These are phyloP conservation scores for Dipteronia sinensis DNA, from an alignment of 345 rosid genomes.

Conservation along the genomic window DNA sequence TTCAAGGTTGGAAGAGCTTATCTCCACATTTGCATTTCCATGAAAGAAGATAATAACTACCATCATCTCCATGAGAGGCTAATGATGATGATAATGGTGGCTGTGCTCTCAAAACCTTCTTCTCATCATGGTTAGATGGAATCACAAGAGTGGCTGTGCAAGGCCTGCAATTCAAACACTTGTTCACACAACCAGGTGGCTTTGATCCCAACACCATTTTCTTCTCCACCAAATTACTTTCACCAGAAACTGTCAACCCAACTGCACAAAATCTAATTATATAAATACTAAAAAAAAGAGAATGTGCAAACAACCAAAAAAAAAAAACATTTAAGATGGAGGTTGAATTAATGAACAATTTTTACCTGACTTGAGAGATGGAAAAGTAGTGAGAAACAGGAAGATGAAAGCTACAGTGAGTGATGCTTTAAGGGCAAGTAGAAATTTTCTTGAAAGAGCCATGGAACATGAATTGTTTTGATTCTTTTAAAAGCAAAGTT, in stretches of 20 bases:
- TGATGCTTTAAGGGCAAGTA: slow-evolving; percentile 26
- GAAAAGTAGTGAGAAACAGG: slow-evolving; percentile 14
- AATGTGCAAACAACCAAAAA: too few relatives aligned
- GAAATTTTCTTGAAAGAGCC: slow-evolving; percentile 25
- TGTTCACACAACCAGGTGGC: slow-evolving; percentile 71
- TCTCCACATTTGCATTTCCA: slow-evolving; percentile 78
- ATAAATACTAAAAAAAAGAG: too few relatives aligned
- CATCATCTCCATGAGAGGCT: slow-evolving; percentile 26
- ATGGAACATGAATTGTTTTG: neutral
- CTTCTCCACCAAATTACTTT: slow-evolving; percentile 21
- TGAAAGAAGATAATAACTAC: slow-evolving; percentile 59
- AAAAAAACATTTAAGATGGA: neutral
- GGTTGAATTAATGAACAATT: neutral
- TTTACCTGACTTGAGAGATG: slow-evolving; percentile 35
- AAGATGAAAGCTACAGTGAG: slow-evolving; percentile 29
- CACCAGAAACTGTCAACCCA: slow-evolving; percentile 16
- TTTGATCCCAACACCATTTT: slow-evolving; percentile 65
- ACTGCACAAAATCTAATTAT: neutral
- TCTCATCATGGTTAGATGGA: slow-evolving; percentile 27
- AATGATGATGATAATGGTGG: neutral
- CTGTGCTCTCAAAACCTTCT: neutral
- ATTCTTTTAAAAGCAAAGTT: too few relatives aligned
- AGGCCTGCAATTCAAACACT: slow-evolving; percentile 67
- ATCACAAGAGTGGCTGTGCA: slow-evolving; percentile 64
- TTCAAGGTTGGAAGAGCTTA: slow-evolving; percentile 49